Base-by-base conservation (phyloP, 352 stramenopile genomes). In the Globisporangium iwayamae region DNA sequence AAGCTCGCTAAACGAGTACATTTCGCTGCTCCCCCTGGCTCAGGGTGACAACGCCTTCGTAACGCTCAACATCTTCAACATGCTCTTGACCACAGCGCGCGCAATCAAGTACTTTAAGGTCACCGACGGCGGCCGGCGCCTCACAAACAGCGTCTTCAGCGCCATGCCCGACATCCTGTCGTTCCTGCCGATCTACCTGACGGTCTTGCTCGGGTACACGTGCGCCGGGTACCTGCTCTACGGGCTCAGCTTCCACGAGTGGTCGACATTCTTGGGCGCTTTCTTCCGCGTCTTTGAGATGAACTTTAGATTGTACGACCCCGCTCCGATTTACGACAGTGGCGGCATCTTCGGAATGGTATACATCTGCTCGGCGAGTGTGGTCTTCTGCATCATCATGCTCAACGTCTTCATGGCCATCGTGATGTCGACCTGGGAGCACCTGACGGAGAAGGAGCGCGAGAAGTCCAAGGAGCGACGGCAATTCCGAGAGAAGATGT, bases 351-450 rank as follows among this genome's bases (percentile, higher is more conserved):
- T 88, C 41, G 84, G 81, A 48, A 72, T 73, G n/a, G 78, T 87
- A 52, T 91, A 79, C 68, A 85, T 89, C 51, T 87, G 83, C 60
- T 84, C 81, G 14, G 74, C 78, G 11, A 89, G 74, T 50, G 63
- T 85, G 34, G 71, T 91, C 10, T 91, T 91, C 55, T 89, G 79
- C 61, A 88, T 91, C 63, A 78, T 91, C 65, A 89, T 91, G 81
- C 75, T 91, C 48, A 91, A 91, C 50, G 73, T 91, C 1, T 91
- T 91, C 60, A 87, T 91, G 79, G 78, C 82, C 13, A 91, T 91
- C 56, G 73, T 91, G 53, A 89, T 89, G 79, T 83, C 72, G 22
- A 91, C 81, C 20, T 91, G 81, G 79, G 79, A 91, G 20, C 62
- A 69, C 1, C 70, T 88, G n/a, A 75, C 72, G 0, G 81, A 86